phyloP scores from a whole-genome alignment of 495 filamentous ascomycete species.

The Thermochaetoides thermophila region DNA sequence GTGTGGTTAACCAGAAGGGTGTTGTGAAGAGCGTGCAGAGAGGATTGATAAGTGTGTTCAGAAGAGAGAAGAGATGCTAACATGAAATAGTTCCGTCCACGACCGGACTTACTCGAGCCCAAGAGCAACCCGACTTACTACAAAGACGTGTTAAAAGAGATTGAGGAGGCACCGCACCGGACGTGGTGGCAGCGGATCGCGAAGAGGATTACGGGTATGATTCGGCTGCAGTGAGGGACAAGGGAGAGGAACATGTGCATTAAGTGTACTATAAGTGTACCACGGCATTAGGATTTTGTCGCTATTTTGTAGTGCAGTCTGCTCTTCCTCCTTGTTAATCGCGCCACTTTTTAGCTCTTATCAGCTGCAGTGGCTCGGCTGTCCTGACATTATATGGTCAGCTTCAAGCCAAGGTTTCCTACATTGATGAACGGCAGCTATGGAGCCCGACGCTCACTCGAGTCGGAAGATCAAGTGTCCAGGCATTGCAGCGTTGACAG shows the following conservation, averaged over 20 bases:
- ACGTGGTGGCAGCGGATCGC: slow-evolving; percentile 39
- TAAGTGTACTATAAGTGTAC: neutral
- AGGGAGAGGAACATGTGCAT: neutral
- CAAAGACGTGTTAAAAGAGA: slow-evolving; percentile 52
- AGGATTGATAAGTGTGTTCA: too few relatives aligned
- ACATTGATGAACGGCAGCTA: too few relatives aligned
- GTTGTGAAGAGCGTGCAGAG: too few relatives aligned
- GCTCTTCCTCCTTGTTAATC: too few relatives aligned
- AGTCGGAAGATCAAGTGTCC: neutral
- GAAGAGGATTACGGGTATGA: slow-evolving; percentile 48
- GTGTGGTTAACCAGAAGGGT: too few relatives aligned
- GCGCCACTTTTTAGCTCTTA: too few relatives aligned
- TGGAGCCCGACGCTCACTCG: neutral
- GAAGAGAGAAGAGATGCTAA: too few relatives aligned
- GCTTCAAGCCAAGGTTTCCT: too few relatives aligned
- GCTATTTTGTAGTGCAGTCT: too few relatives aligned
- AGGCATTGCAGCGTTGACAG: too few relatives aligned
- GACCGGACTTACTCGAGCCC: slow-evolving; percentile 46
- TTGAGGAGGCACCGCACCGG: slow-evolving; percentile 53
- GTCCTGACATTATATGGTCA: too few relatives aligned
- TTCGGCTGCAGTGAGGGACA: slow-evolving; percentile 35
- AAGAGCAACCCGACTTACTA: slow-evolving; percentile 67
- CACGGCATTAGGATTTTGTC: slow-evolving; percentile 11
- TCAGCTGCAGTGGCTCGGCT: too few relatives aligned
- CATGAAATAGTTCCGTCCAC: slow-evolving; percentile 52